Conservation (phyloP, 306 rosid genomes). For the Rubus idaeus region DNA sequence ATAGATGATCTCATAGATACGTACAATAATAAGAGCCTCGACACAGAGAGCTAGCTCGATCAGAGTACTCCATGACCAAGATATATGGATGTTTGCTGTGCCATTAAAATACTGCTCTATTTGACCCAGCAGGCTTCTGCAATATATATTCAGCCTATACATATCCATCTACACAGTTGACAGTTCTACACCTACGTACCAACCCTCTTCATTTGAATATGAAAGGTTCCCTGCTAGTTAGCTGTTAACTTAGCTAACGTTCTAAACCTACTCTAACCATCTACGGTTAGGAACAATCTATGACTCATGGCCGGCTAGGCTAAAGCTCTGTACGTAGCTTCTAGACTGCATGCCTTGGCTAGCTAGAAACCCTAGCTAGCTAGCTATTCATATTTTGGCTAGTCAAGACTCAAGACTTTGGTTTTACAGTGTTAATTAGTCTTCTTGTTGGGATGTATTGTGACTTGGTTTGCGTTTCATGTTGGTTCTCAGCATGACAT, state of each 20-base stretch:
- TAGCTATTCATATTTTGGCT: background rate
- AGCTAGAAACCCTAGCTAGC: background rate
- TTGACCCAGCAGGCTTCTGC: background rate
- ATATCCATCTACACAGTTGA: background rate
- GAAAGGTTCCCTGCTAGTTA: background rate
- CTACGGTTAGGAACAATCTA: conserved; percentile 3
- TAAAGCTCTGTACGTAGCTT: background rate
- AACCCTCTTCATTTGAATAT: background rate
- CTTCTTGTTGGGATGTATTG: background rate
- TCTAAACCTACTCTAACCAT: background rate
- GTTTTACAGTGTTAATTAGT: background rate
- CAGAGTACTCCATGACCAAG: background rate
- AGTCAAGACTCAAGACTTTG: background rate
- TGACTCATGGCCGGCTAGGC: background rate
- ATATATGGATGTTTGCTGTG: background rate
- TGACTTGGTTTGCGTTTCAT: conserved; percentile 2
- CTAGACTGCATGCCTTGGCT: background rate
- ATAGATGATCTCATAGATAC: background rate
- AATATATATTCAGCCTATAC: background rate
- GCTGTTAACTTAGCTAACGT: background rate
- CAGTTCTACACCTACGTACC: background rate
- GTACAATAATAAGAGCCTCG: background rate
- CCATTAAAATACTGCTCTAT: background rate
- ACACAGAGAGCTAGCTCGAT: background rate
- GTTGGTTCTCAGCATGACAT: background rate